These are phyloP conservation scores for Basidioascus undulatus DNA, from an alignment of 768 basidiomycete species.

Conservation along the genomic window DNA sequence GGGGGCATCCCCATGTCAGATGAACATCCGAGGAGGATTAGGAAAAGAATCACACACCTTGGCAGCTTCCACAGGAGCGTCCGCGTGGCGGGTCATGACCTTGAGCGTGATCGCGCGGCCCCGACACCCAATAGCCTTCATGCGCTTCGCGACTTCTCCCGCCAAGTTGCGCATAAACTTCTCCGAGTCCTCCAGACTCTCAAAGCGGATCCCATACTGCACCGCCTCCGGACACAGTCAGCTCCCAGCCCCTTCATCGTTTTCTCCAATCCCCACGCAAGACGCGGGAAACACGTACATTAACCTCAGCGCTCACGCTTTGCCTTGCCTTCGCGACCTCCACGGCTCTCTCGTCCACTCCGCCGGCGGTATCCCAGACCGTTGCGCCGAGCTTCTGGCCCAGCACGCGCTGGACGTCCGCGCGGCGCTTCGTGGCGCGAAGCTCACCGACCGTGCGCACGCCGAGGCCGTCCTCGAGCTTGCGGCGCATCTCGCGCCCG, in stretches of 20 bases:
- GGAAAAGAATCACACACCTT: constrained; percentile 31
- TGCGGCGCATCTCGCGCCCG: constrained; percentile 46
- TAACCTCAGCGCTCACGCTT: constrained; percentile 84
- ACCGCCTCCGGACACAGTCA: too few species aligned
- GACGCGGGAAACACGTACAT: constrained; percentile 31
- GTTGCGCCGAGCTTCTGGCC: constrained; percentile 66
- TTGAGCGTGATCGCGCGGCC: constrained; percentile 64
- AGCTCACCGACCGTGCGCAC: constrained; percentile 41
- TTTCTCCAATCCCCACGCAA: too few species aligned
- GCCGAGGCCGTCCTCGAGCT: constrained; percentile 32
- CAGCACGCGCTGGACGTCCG: constrained; percentile 38
- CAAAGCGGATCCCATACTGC: constrained; percentile 88
- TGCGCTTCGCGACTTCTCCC: constrained; percentile 43
- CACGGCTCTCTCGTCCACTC: constrained; percentile 53
- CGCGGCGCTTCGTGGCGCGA: constrained; percentile 36
- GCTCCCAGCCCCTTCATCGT: too few species aligned
- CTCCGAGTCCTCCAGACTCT: constrained; percentile 55
- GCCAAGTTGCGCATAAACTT: constrained; percentile 53
- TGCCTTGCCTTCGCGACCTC: constrained; percentile 69
- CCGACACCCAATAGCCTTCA: constrained; percentile 40
- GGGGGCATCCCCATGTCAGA: too few species aligned
- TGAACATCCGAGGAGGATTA: too few species aligned
- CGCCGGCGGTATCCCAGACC: constrained; percentile 57
- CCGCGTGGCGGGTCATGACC: constrained; percentile 62
- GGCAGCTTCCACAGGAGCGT: constrained; percentile 66